Evolutionary conservation across 306 rosid genomes (phyloP), one percentile per base, ranked within the genome.

Genomic region (Fragaria ananassa): DNA sequence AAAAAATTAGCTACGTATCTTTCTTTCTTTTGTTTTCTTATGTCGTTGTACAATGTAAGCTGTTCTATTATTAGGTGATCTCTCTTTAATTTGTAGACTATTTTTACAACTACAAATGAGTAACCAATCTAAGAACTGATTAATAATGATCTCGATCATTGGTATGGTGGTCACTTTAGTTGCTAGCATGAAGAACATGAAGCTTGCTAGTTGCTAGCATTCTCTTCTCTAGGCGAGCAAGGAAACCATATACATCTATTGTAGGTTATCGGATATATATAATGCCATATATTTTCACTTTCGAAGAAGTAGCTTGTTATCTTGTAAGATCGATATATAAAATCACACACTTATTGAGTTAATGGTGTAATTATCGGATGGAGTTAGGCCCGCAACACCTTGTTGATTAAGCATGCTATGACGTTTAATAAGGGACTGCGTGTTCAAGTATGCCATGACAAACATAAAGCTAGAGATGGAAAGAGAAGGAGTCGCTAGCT

Each of bases 401-500:
- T 60, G 27, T 45, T 27, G 58, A 74, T 44, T 60, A 74, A 74
- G 77, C 60, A 53, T 53, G 61, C 54, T 41, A 74, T 74, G 77
- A 74, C 69, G 77, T 27, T 31, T 37, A 37, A 37, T 7, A 21
- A 72, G 67, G 25, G 2, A 13, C 4, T 17, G 45, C 54, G 77
- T 74, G 75, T 74, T 29, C 39, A 44, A 60, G 27, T 10, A 44
- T 58, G 69, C 77, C 42, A 60, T 73, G 76, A 44, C 77, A 74
- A 74, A 19, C 17, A 27, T 13, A 61, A 57, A 73, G 58, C 15
- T 27, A 58, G 21, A 0, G 13, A 73, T 21, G 3, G 31, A 31
- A 44, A 25, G 12, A 58, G n/a, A 58, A 27, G 31, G 29, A 50
- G 44, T 17, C 14, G 5, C 41, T 37, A 4, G 44, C 70, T 61